These are phyloP conservation scores for Neofusicoccum cordaticola DNA, from an alignment of 2,329 filamentous ascomycete genomes.

Conservation along the genomic window DNA sequence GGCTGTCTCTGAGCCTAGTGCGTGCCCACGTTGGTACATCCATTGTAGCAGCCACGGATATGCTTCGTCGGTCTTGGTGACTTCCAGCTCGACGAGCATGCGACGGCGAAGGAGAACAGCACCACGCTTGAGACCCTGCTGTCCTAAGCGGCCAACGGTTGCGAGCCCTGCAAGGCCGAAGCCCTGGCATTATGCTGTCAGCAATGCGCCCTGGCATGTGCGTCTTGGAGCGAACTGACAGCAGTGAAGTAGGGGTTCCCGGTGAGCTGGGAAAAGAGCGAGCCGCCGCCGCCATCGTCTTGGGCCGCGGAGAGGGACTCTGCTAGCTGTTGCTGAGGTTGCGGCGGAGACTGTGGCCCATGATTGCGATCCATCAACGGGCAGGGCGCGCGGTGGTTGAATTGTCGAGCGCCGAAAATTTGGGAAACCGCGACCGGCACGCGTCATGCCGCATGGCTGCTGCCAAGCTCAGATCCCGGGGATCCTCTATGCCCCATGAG, in stretches of 20 bases:
- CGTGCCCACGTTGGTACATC: conserved; percentile 68
- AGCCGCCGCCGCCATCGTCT: conserved; percentile 34
- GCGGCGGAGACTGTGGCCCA: conserved; percentile 19
- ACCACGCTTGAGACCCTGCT: conserved; percentile 70
- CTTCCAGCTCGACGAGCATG: conserved; percentile 92
- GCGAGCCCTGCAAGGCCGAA: conserved; percentile 90
- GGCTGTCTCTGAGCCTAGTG: conserved; percentile 20
- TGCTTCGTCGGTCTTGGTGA: conserved; percentile 87
- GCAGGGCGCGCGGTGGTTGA: conserved; percentile 7
- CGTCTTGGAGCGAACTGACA: conserved; percentile 56
- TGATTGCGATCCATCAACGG: conserved; percentile 36
- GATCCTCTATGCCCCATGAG: not conserved
- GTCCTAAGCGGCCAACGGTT: conserved; percentile 74
- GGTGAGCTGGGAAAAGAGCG: conserved; percentile 45
- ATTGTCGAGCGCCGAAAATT: conserved; percentile 17
- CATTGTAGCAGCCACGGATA: conserved; percentile 94
- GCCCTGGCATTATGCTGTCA: conserved; percentile 49
- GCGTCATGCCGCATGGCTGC: conserved; percentile 4
- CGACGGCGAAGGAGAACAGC: conserved; percentile 76
- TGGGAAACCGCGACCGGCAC: conserved; percentile 22
- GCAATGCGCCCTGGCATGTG: not conserved
- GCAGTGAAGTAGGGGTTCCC: conserved; percentile 55
- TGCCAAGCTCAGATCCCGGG: conserved; percentile 12
- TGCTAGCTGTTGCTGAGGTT: conserved; percentile 32
- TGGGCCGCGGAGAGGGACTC: conserved; percentile 34